Evolutionary conservation across 2,329 filamentous ascomycete species (phyloP), one percentile per base, ranked within the genome.

Genomic region (Teratosphaeria nubilosa): DNA sequence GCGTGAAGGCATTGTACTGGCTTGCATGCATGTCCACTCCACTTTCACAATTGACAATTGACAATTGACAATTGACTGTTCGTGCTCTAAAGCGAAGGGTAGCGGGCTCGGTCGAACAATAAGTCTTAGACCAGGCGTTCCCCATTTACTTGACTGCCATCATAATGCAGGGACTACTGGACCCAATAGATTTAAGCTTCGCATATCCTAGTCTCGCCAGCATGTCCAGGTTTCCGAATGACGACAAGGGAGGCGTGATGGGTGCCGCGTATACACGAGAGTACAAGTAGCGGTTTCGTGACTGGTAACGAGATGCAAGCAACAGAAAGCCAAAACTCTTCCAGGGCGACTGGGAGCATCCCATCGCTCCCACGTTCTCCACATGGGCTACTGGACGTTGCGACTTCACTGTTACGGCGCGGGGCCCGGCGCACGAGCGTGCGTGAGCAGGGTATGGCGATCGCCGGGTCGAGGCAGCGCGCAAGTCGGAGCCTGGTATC

Each of bases 81-180:
- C 13, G 34, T 41, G 13, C 11, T 41, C 11, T 37, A 13, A 16
- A 55, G 11, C 10, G 51, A n/a, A 27, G 4, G 22, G 54, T 48
- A 4, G 54, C 34, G 37, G 25, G 55, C n/a, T 14, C n/a, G 50
- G 27, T 53, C 50, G 32, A 37, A 48, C 41, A 48, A 48, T 48
- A 48, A 48, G 41, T 22, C 41, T 48, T 11, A 20, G 22, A 50
- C 50, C 50, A 27, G 55, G 34, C 55, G 55, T 57, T 34, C 27
- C 20, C 41, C n/a, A 22, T 57, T 60, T 51, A 62, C 56, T 62
- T 62, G 27, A 62, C 59, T n/a, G 60, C 60, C 56, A 59, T 60
- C 54, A 57, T 59, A 32, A 58, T 57, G 20, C 53, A 54, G n/a
- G 59, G 56, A 51, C 55, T 10, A 22, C 41, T 61, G 20, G 56